A percentile compares a stretch with the other conserved stretches of the same genome.
These are phyloP conservation scores for Garcia nutans DNA, from an alignment of 345 rosid genomes.

Conservation along the genomic window DNA sequence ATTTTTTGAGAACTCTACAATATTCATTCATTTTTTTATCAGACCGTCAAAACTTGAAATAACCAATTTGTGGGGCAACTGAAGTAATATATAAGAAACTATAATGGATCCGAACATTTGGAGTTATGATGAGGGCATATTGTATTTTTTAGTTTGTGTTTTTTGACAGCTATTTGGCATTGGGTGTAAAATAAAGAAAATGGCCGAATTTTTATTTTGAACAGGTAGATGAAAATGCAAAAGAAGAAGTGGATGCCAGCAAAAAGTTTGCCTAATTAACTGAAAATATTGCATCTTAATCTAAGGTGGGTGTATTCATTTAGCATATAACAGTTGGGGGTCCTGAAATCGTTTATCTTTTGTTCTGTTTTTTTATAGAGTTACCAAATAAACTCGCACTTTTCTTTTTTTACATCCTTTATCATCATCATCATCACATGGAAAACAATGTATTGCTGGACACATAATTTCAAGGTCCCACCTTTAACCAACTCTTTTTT, in stretches of 20 bases:
- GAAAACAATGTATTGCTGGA: neutral
- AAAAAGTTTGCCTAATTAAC: neutral
- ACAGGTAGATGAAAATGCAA: neutral
- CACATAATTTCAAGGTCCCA: neutral
- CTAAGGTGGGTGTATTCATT: neutral
- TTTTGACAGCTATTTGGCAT: too few species aligned
- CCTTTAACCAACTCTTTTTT: neutral
- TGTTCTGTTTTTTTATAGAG: neutral
- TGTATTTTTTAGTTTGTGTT: too few species aligned
- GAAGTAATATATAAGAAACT: too few species aligned
- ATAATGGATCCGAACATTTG: too few species aligned
- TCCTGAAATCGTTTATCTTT: neutral
- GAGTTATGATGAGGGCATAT: too few species aligned
- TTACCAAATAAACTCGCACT: neutral
- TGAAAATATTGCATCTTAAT: neutral
- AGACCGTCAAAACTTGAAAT: too few species aligned
- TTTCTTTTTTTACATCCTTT: too few species aligned
- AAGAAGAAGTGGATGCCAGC: neutral
- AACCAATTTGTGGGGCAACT: too few species aligned
- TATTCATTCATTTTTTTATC: too few species aligned
- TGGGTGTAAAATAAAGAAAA: neutral
- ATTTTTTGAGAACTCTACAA: too few species aligned
- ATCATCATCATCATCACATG: neutral
- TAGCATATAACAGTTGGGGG: neutral
- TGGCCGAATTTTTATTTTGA: neutral